Evolutionary conservation across 2,329 filamentous ascomycete genomes (phyloP).

Genomic region (Tricladium varicosporioides): DNA sequence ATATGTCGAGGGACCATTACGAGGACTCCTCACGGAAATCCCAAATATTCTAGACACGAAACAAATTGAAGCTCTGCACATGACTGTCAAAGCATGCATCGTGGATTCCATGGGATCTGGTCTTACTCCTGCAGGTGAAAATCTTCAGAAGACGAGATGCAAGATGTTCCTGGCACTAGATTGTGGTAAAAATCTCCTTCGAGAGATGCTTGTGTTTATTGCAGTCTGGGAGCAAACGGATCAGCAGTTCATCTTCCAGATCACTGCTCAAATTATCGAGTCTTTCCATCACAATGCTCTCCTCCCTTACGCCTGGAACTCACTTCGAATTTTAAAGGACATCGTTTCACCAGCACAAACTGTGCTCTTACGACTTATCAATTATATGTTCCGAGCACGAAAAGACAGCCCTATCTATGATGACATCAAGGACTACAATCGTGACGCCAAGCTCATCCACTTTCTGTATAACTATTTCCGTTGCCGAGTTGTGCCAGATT

Average conservation of each 20-base stretch:
- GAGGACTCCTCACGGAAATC: constrained; percentile 86
- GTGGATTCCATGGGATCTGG: constrained; percentile 76
- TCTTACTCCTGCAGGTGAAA: constrained; percentile 66
- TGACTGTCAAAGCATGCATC: constrained; percentile 96
- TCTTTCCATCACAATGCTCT: constrained; percentile 86
- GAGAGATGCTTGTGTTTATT: constrained; percentile 92
- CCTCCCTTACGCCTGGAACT: constrained; percentile 89
- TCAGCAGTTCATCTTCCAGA: constrained; percentile 91
- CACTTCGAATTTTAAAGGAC: constrained; percentile 88
- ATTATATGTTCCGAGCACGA: constrained; percentile 76
- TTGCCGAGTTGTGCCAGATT: constrained; percentile 89
- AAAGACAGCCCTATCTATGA: constrained; percentile 41
- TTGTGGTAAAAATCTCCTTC: constrained; percentile 82
- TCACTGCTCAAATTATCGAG: constrained; percentile 94
- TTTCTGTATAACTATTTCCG: constrained; percentile 93
- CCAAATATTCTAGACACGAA: constrained; percentile 91
- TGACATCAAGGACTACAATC: constrained; percentile 52
- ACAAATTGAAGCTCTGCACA: constrained; percentile 92
- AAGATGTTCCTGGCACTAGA: constrained; percentile 87
- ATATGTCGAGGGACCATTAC: constrained; percentile 74
- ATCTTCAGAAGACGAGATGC: constrained; percentile 86
- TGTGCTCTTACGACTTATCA: constrained; percentile 85
- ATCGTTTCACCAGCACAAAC: constrained; percentile 95
- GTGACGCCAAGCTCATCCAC: constrained; percentile 67
- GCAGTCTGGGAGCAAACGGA: constrained; percentile 96